These are phyloP conservation scores for Ambrosia artemisiifolia DNA, from an alignment of 129 eudicot genomes.

Conservation along the genomic window DNA sequence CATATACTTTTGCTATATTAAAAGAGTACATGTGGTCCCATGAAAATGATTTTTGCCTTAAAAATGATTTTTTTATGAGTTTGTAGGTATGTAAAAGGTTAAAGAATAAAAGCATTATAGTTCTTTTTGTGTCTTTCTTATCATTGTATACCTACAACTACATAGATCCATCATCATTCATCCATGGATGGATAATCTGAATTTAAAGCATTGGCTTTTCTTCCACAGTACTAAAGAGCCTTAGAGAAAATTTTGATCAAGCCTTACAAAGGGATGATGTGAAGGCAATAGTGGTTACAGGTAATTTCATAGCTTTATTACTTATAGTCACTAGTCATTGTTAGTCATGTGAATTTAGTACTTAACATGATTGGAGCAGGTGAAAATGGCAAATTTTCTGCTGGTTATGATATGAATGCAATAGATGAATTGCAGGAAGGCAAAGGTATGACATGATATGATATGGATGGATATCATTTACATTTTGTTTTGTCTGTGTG, in stretches of 20 bases:
- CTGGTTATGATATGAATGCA: constrained; percentile 88
- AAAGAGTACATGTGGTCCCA: too few relatives aligned
- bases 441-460: constrained; percentile 64
- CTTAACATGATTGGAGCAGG: constrained; percentile 50
- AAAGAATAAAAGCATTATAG: not conserved
- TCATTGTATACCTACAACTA: too few relatives aligned
- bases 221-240: constrained; percentile 70
- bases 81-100: too few relatives aligned
- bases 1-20: too few relatives aligned
- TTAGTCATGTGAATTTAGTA: not conserved
- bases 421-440: constrained; percentile 70
- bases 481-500: not conserved
- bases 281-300: too few relatives aligned
- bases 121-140: too few relatives aligned
- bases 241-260: constrained; percentile 26
- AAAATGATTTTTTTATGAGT: too few relatives aligned
- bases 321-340: not conserved
- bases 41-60: too few relatives aligned
- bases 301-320: too few relatives aligned
- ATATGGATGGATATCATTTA: constrained; percentile 15
- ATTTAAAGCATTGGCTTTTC: not conserved
- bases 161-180: too few relatives aligned
- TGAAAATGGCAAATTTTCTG: constrained; percentile 87
- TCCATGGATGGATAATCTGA: not conserved
- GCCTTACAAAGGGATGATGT: too few relatives aligned